These are phyloP conservation scores for Melanomma pulvis-pyrius DNA, from an alignment of 495 filamentous ascomycete genomes.

Conservation along the genomic window DNA sequence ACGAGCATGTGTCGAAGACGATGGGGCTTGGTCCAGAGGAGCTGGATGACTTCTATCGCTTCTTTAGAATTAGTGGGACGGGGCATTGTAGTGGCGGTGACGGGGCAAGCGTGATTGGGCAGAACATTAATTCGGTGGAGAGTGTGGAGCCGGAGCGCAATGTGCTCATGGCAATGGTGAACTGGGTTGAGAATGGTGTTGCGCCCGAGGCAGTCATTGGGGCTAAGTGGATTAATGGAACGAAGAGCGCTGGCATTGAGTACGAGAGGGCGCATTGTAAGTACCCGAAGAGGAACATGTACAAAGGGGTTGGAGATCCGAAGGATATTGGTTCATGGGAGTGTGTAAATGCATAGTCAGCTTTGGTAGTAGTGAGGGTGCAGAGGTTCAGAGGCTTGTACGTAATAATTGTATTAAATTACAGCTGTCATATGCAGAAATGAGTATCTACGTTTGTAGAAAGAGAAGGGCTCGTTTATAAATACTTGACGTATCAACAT, in stretches of 20 bases:
- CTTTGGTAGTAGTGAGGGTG: too few relatives aligned
- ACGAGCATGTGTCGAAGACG: constrained; percentile 49
- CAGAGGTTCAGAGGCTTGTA: too few relatives aligned
- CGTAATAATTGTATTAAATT: too few relatives aligned
- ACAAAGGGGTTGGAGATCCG: constrained; percentile 53
- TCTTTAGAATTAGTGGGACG: constrained; percentile 64
- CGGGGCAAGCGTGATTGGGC: constrained; percentile 60
- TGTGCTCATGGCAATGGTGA: constrained; percentile 54
- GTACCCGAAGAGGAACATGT: constrained; percentile 29
- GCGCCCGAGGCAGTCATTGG: constrained; percentile 50
- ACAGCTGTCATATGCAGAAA: too few relatives aligned
- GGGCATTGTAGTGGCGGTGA: constrained; percentile 55
- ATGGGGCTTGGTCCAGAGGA: constrained; percentile 48
- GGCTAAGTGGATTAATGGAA: constrained; percentile 29
- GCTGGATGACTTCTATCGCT: constrained; percentile 62
- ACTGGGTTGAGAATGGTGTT: constrained; percentile 63
- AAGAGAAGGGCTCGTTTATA: too few relatives aligned
- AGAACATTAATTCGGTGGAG: constrained; percentile 39
- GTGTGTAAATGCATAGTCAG: constrained; percentile 44
- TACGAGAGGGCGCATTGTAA: constrained; percentile 28
- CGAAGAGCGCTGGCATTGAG: constrained; percentile 12
- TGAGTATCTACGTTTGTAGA: too few relatives aligned
- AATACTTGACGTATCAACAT: too few relatives aligned
- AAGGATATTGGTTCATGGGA: constrained; percentile 21
- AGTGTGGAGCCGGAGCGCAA: constrained; percentile 22